phyloP scores from a whole-genome alignment of 1,284 basidiomycete genomes.

The Rhodotorula glutinis region DNA sequence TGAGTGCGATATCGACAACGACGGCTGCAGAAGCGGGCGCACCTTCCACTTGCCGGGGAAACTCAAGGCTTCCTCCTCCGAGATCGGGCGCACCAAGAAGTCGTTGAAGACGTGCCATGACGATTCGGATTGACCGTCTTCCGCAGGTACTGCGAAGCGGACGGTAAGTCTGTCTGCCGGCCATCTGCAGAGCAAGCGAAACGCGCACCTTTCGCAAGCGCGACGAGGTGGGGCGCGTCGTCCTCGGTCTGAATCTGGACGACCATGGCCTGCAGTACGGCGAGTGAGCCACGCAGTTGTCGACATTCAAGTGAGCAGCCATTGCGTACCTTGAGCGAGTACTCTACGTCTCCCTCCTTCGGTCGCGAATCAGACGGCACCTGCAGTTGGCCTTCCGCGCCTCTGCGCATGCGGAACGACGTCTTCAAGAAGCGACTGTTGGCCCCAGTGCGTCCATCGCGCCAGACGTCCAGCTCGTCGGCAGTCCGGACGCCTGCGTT shows the following conservation, averaged over 20 bases:
- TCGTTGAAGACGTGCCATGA: slow-evolving; percentile 97
- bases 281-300: too few relatives aligned
- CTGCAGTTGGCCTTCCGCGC: slow-evolving; percentile 20
- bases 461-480: slow-evolving; percentile 74
- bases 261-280: slow-evolving; percentile 62
- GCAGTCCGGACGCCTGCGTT: slow-evolving; percentile 78
- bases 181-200: too few relatives aligned
- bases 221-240: slow-evolving; percentile 79
- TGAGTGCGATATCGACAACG: too few relatives aligned
- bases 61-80: slow-evolving; percentile 79
- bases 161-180: not conserved
- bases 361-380: slow-evolving; percentile 53
- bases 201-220: slow-evolving; percentile 68
- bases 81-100: slow-evolving; percentile 80
- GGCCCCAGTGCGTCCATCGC: slow-evolving; percentile 53
- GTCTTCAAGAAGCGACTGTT: slow-evolving; percentile 45
- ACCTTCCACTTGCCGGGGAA: slow-evolving; percentile 93
- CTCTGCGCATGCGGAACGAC: slow-evolving; percentile 41
- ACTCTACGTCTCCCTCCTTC: slow-evolving; percentile 58
- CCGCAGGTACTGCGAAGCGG: slow-evolving; percentile 57
- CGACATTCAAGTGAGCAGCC: too few relatives aligned
- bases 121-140: slow-evolving; percentile 51
- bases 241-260: slow-evolving; percentile 77
- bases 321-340: slow-evolving; percentile 63
- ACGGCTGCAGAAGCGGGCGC: slow-evolving; percentile 5